Base-by-base conservation (phyloP, 2,329 filamentous ascomycete species). In the Fusarium scirpi region DNA sequence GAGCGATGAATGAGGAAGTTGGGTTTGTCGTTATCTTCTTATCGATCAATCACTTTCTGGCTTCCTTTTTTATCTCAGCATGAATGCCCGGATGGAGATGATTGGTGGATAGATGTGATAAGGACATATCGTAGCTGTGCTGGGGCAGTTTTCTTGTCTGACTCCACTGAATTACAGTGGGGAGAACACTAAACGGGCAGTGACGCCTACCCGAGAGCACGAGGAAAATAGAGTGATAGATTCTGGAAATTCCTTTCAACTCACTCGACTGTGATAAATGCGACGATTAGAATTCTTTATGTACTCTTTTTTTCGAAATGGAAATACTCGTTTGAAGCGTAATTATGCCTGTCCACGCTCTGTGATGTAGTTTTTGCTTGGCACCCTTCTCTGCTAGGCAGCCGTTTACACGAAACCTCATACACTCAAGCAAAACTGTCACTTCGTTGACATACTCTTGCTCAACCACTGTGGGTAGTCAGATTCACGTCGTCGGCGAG, bases 331-430 rank as follows among this genome's bases (percentile, higher is more conserved):
- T n/a, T 6, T 8, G 9, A 6, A 34, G 16, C 2, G n/a, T n/a
- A 34, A 38, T 38, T 11, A 1, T 18, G 16, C 16, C 6, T 5
- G 18, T 38, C 32, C 16, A 38, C 16, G 5, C 6, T 11, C 11
- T 11, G 1, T 10, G 9, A n/a, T 6, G 5, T 38, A 4, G 10
- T 6, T 5, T 10, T 38, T 10, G 5, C 6, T 3, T 0, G 6
- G 32, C 1, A 8, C n/a, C 6, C 0, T 1, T 18, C 1, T 8
- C 18, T 10, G 32, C 8, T 5, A 18, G 32, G 32, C 32, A 34
- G 16, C 32, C 30, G 5, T 32, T 5, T 8, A 16, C 8, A 30
- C 7, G 1, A 15, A 30, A 7, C 2, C 0, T 15, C 13, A n/a
- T n/a, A n/a, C n/a, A n/a, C n/a, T n/a, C n/a, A n/a, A n/a, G n/a